Evolutionary conservation across 2,329 filamentous ascomycete genomes (phyloP).

Genomic region (Drechslerella coelobrocha): DNA sequence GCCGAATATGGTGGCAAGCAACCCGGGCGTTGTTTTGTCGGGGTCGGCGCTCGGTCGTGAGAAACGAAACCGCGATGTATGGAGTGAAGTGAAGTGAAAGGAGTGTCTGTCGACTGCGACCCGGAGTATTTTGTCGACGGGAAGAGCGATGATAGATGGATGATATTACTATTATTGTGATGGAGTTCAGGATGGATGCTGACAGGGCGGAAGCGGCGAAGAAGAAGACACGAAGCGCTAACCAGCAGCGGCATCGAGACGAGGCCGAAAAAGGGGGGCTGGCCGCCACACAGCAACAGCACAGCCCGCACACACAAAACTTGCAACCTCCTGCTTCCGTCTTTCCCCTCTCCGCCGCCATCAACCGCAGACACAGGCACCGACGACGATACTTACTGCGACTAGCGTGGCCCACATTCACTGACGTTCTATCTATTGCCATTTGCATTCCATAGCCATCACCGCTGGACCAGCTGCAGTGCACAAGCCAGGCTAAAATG

Average conservation of each 20-base stretch:
- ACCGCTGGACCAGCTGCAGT: too few species aligned
- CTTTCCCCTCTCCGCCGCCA: not conserved
- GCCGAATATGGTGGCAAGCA: not conserved
- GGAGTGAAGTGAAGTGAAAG: not conserved
- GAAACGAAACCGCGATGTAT: not conserved
- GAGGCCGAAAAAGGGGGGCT: slow-evolving; percentile 7
- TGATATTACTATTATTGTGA: too few species aligned
- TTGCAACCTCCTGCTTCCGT: not conserved
- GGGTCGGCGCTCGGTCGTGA: not conserved
- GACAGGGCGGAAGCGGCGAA: not conserved
- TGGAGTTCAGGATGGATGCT: not conserved
- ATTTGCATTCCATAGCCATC: too few species aligned
- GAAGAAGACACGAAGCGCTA: slow-evolving; percentile 3
- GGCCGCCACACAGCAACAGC: not conserved
- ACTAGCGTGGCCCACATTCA: too few species aligned
- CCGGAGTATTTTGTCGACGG: slow-evolving; percentile 1
- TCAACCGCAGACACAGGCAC: too few species aligned
- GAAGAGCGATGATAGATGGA: not conserved
- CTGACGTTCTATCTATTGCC: too few species aligned
- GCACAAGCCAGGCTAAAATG: too few species aligned
- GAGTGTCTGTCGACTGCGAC: slow-evolving; percentile 7
- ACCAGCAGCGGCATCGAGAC: not conserved
- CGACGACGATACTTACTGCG: too few species aligned
- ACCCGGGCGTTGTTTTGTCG: not conserved
- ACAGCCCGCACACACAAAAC: not conserved